Conservation (phyloP, 1,284 basidiomycete genomes). For the Ganoderma sinense region DNA sequence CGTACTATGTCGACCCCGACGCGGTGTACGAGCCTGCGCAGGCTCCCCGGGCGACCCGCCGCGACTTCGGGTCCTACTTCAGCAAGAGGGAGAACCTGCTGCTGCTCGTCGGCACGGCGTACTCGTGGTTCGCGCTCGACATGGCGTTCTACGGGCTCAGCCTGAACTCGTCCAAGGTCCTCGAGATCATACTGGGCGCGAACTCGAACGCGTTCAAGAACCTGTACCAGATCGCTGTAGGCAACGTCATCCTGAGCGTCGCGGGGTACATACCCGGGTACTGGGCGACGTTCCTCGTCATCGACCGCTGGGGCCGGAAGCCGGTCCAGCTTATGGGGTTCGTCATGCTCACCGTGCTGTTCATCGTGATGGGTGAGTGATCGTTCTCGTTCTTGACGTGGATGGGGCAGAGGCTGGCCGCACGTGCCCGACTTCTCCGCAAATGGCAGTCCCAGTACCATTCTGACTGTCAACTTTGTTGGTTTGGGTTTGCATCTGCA, state of each 20-base stretch:
- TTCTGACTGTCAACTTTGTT: neutral
- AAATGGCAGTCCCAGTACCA: too few species aligned
- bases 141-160: conserved; percentile 87
- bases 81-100: conserved; percentile 67
- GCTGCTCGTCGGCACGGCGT: conserved; percentile 58
- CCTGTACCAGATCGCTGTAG: conserved; percentile 34
- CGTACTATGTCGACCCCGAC: conserved; percentile 62
- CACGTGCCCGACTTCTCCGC: too few species aligned
- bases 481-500: neutral
- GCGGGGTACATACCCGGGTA: conserved; percentile 40
- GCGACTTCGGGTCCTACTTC: conserved; percentile 71
- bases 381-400: neutral
- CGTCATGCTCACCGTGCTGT: conserved; percentile 56
- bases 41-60: conserved; percentile 67
- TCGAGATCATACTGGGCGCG: conserved; percentile 56
- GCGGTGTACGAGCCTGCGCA: conserved; percentile 65
- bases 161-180: conserved; percentile 75
- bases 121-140: conserved; percentile 72
- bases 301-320: conserved; percentile 39
- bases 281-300: conserved; percentile 37
- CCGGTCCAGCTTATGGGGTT: conserved; percentile 54
- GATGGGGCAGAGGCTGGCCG: too few species aligned
- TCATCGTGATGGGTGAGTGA: conserved; percentile 51
- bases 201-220: conserved; percentile 43
- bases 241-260: conserved; percentile 38